phyloP scores from a whole-genome alignment of 345 rosid species.

The Euphorbia peplus region DNA sequence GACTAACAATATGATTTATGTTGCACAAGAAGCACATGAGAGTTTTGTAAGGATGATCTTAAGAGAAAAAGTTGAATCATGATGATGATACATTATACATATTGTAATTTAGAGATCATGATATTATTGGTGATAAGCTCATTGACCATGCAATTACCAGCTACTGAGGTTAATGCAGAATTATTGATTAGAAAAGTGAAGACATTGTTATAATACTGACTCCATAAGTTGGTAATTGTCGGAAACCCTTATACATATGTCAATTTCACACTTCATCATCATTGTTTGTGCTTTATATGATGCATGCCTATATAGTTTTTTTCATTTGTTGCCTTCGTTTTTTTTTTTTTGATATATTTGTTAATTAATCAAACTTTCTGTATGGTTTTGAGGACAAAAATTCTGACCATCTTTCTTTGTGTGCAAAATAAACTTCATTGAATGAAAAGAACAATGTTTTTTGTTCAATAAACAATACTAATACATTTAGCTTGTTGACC shows the following conservation, averaged over 20 bases:
- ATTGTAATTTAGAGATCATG: not conserved
- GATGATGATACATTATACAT: not conserved
- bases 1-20: no score
- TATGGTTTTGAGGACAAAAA: not conserved
- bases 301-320: not conserved
- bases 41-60: not conserved
- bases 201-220: not conserved
- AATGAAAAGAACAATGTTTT: not conserved
- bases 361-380: no score
- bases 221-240: not conserved
- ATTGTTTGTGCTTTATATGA: conserved; percentile 3
- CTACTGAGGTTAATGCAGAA: not conserved
- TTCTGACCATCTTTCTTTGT: not conserved
- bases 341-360: no score
- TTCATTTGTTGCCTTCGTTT: not conserved
- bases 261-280: not conserved
- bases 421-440: not conserved
- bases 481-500: not conserved
- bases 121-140: not conserved
- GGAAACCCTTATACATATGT: not conserved
- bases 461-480: not conserved
- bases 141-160: not conserved
- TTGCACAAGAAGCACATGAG: not conserved
- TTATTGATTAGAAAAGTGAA: not conserved
- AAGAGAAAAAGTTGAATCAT: not conserved